Conservation (phyloP, 176 grass and related monocot species). For the Luzula sylvatica region DNA sequence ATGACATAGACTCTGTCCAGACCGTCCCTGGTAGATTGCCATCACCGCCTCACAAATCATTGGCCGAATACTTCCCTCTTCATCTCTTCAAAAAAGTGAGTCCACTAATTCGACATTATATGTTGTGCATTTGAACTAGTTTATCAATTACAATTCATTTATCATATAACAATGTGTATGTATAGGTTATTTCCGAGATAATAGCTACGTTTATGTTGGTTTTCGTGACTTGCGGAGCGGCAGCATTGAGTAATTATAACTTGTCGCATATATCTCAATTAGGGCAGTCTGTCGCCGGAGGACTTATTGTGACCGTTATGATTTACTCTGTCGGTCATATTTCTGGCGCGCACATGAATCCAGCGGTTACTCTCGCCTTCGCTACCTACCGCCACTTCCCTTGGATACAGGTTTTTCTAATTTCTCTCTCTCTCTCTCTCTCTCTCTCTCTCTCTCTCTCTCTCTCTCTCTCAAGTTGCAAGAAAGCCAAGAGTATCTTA, state of each 20-base stretch:
- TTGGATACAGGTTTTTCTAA: constrained; percentile 59
- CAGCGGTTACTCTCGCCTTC: constrained; percentile 87
- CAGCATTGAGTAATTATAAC: constrained; percentile 39
- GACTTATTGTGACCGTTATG: constrained; percentile 93
- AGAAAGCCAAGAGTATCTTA: background rate
- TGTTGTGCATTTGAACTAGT: no score
- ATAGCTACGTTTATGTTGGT: constrained; percentile 86
- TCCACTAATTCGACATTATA: no score
- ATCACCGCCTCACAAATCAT: constrained; percentile 16
- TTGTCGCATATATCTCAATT: constrained; percentile 54
- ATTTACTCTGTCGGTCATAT: constrained; percentile 96
- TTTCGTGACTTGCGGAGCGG: constrained; percentile 71
- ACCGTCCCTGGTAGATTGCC: constrained; percentile 16
- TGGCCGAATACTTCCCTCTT: constrained; percentile 54
- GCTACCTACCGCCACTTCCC: constrained; percentile 81
- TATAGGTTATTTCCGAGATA: constrained; percentile 72
- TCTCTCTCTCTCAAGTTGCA: background rate
- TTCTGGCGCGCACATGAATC: constrained; percentile 99
- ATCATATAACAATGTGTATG: no score
- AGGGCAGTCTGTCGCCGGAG: constrained; percentile 78
- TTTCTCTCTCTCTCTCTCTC: background rate
- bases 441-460: no score
- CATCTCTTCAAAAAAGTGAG: constrained; percentile 73
- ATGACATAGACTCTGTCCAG: constrained; percentile 46
- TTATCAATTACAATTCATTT: no score